Conservation (phyloP, 2,329 filamentous ascomycete genomes). For the Exophiala aquamarina region DNA sequence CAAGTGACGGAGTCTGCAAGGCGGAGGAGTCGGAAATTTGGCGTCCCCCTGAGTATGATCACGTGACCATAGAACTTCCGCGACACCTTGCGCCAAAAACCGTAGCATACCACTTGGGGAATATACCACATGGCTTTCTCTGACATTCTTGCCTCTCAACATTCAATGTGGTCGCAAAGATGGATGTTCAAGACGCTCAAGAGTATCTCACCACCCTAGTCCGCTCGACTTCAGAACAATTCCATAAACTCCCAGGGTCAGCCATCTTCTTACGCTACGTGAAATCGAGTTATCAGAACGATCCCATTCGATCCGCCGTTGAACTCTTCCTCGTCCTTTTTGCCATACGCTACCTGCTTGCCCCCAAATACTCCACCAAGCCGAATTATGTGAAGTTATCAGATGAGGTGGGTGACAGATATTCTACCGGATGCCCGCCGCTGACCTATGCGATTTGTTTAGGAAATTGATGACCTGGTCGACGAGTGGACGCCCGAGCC, state of each 20-base stretch:
- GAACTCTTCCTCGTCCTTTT: slow-evolving; percentile 94
- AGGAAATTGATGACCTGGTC: slow-evolving; percentile 94
- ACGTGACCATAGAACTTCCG: slow-evolving; percentile 9
- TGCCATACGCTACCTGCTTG: slow-evolving; percentile 87
- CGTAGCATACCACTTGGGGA: too few relatives aligned
- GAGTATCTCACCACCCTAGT: slow-evolving; percentile 52
- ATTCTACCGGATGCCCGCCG: neutral
- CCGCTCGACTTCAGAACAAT: slow-evolving; percentile 60
- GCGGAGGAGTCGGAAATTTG: slow-evolving; percentile 12
- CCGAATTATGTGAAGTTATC: slow-evolving; percentile 85
- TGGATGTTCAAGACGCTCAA: slow-evolving; percentile 60
- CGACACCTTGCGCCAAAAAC: slow-evolving; percentile 5
- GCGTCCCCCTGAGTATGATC: slow-evolving; percentile 8
- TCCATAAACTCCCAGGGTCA: slow-evolving; percentile 90
- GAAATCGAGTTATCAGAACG: slow-evolving; percentile 95
- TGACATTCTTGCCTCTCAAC: neutral
- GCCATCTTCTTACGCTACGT: slow-evolving; percentile 94
- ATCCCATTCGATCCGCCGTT: slow-evolving; percentile 88
- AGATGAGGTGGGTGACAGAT: slow-evolving; percentile 61
- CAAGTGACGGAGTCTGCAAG: neutral
- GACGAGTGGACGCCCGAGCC: slow-evolving; percentile 97
- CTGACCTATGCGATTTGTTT: slow-evolving; percentile 4
- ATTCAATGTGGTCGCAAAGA: slow-evolving; percentile 33
- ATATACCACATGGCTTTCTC: too few relatives aligned
- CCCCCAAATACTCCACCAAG: slow-evolving; percentile 90